These are phyloP conservation scores for Phlebiopsis gigantea DNA, from an alignment of 768 basidiomycete genomes.

Conservation along the genomic window DNA sequence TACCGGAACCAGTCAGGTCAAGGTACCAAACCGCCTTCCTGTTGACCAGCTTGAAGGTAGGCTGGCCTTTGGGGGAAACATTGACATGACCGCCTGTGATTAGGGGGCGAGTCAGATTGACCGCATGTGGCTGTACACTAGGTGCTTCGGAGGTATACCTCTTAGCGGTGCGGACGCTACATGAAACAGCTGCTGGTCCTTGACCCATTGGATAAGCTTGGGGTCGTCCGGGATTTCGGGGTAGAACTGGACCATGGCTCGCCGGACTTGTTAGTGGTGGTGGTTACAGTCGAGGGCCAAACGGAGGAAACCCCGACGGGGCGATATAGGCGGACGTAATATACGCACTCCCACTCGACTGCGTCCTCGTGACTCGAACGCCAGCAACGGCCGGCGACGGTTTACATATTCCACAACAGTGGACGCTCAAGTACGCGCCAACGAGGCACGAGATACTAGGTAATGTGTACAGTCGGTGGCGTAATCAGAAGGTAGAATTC, in stretches of 20 bases:
- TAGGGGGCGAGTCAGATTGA: background rate
- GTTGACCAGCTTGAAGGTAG: slow-evolving; percentile 55
- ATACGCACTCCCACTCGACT: background rate
- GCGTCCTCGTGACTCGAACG: background rate
- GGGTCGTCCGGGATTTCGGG: slow-evolving; percentile 47
- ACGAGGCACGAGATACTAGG: background rate
- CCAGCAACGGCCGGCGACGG: background rate
- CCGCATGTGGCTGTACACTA: background rate
- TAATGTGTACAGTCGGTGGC: background rate
- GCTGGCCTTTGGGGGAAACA: slow-evolving; percentile 59
- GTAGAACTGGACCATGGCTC: slow-evolving; percentile 52
- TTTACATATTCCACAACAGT: background rate
- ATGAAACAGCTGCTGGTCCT: slow-evolving; percentile 64
- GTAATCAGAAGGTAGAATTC: background rate
- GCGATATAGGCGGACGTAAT: background rate
- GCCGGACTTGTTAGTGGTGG: background rate
- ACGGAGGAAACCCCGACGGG: background rate
- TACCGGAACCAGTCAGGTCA: slow-evolving; percentile 67
- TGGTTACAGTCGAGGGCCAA: background rate
- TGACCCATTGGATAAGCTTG: slow-evolving; percentile 47
- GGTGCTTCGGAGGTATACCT: slow-evolving; percentile 12
- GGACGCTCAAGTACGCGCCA: background rate
- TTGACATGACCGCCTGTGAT: slow-evolving; percentile 49
- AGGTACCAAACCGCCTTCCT: slow-evolving; percentile 64
- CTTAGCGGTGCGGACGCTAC: slow-evolving; percentile 62